Conservation (phyloP, 768 basidiomycete species). For the Russula ochroleuca region DNA sequence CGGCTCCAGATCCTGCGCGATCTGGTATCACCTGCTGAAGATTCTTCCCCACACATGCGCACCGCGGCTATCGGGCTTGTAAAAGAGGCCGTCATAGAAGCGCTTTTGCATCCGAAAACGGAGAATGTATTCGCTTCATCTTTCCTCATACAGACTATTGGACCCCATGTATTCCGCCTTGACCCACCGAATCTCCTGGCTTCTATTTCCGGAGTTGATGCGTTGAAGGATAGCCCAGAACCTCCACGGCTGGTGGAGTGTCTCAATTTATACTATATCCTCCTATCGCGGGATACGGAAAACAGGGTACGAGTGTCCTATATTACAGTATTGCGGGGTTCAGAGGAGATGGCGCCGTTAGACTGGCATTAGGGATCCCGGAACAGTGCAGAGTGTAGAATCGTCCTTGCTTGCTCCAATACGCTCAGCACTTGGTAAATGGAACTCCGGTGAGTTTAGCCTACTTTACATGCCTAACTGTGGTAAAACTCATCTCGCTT, state of each 20-base stretch:
- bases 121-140: constrained; percentile 51
- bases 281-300: constrained; percentile 51
- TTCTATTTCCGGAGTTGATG: constrained; percentile 27
- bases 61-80: constrained; percentile 64
- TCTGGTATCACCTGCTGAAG: constrained; percentile 42
- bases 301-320: constrained; percentile 46
- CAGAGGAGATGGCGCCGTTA: constrained; percentile 14
- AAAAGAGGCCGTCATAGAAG: constrained; percentile 61
- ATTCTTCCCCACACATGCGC: constrained; percentile 60
- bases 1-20: constrained; percentile 54
- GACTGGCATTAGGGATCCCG: constrained; percentile 34
- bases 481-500: background rate
- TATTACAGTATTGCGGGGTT: background rate
- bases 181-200: constrained; percentile 51
- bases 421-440: constrained; percentile 17
- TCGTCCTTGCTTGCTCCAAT: constrained; percentile 15
- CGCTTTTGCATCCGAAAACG: constrained; percentile 34
- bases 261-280: constrained; percentile 63
- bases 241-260: constrained; percentile 59
- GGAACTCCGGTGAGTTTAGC: constrained; percentile 6
- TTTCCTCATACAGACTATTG: constrained; percentile 53
- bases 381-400: constrained; percentile 12
- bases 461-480: constrained; percentile 15
- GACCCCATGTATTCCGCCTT: constrained; percentile 54
- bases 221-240: constrained; percentile 54